Conservation (phyloP, 306 rosid genomes). For the Aeschynomene evenia region DNA sequence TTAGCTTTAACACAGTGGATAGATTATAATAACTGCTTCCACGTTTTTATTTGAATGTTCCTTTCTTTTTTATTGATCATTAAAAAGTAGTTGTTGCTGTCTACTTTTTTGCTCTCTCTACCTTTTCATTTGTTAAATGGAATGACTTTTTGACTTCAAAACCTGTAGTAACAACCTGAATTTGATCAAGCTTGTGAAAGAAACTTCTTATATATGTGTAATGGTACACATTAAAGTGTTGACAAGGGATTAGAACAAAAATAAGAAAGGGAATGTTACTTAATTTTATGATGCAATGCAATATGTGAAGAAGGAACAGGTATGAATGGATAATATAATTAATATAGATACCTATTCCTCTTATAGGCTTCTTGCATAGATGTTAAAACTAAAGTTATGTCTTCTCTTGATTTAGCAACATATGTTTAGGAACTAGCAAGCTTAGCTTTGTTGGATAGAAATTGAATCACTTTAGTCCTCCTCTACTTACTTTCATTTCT, state of each 20-base stretch:
- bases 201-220: neutral
- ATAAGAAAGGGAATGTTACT: constrained; percentile 19
- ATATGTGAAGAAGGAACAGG: constrained; percentile 8
- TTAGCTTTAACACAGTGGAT: constrained; percentile 6
- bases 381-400: neutral
- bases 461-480: constrained; percentile 6
- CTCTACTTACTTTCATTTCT: neutral
- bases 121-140: neutral
- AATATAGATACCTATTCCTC: constrained; percentile 36
- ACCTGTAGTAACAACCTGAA: constrained; percentile 3
- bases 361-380: neutral
- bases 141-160: constrained; percentile 1
- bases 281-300: constrained; percentile 21
- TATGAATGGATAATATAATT: constrained; percentile 32
- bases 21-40: constrained; percentile 1
- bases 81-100: neutral
- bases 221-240: neutral
- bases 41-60: neutral
- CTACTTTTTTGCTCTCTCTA: neutral
- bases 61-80: constrained; percentile 4
- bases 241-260: neutral
- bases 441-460: constrained; percentile 7
- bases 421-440: neutral
- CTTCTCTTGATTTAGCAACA: constrained; percentile 3
- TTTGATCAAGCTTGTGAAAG: neutral